Conservation (phyloP, 2,329 filamentous ascomycete species). For the Talaromyces sp. region DNA sequence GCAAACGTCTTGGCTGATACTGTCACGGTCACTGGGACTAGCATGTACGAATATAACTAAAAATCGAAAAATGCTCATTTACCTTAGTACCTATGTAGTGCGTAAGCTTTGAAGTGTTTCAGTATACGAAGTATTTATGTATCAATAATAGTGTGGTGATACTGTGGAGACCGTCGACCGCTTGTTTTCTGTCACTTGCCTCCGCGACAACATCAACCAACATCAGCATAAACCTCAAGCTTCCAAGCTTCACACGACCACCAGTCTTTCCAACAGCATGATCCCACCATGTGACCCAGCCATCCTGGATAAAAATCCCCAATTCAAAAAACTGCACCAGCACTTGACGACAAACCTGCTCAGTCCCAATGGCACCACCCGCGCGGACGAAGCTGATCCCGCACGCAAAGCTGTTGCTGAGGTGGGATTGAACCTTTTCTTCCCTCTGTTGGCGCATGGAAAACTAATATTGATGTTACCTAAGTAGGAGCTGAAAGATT, state of each 20-base stretch:
- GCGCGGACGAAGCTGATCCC: constrained; percentile 23
- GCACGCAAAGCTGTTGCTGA: constrained; percentile 24
- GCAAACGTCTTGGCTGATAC: background rate
- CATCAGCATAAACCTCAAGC: background rate
- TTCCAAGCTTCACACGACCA: background rate
- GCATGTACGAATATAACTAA: background rate
- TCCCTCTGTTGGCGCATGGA: background rate
- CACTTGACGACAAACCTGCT: constrained; percentile 32
- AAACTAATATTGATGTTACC: background rate
- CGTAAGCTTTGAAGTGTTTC: too few relatives aligned
- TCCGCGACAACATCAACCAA: background rate
- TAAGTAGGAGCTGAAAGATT: constrained; percentile 29
- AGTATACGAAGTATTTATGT: too few relatives aligned
- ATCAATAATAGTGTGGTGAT: too few relatives aligned
- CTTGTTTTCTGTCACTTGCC: background rate
- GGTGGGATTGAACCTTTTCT: constrained; percentile 15
- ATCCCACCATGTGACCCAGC: constrained; percentile 37
- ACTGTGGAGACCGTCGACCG: background rate
- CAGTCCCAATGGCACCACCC: constrained; percentile 37
- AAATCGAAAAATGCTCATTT: background rate
- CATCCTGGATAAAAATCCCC: constrained; percentile 35
- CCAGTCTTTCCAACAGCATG: constrained; percentile 23
- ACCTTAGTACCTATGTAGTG: background rate
- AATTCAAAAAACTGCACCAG: constrained; percentile 38
- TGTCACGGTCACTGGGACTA: background rate